These are phyloP conservation scores for Amylocarpus encephaloides DNA, from an alignment of 2,329 filamentous ascomycete genomes.

Conservation along the genomic window DNA sequence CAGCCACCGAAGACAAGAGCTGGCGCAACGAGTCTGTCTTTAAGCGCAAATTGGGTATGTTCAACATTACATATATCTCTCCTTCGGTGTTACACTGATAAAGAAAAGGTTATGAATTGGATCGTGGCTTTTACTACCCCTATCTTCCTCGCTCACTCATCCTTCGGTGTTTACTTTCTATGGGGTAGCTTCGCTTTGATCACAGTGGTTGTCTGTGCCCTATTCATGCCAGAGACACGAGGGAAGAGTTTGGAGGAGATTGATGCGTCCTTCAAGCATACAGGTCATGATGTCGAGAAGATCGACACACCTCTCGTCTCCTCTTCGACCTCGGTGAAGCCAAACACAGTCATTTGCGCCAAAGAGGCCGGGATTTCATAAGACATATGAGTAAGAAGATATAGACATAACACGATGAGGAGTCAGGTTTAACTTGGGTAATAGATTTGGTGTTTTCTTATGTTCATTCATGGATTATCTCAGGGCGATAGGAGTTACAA, in stretches of 20 bases:
- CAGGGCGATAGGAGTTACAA: too few species aligned
- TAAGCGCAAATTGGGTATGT: constrained; percentile 37
- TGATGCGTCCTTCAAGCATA: not conserved
- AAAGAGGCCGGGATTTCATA: too few species aligned
- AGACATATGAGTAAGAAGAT: too few species aligned
- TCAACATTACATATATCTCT: constrained; percentile 22
- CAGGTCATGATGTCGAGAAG: too few species aligned
- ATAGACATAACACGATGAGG: too few species aligned
- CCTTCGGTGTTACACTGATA: not conserved
- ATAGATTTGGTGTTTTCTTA: too few species aligned
- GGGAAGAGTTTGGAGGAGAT: constrained; percentile 23
- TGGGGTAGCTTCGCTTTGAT: constrained; percentile 21
- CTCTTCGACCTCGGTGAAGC: too few species aligned
- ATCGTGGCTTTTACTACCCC: constrained; percentile 28
- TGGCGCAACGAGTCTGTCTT: constrained; percentile 44
- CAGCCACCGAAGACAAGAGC: constrained; percentile 48
- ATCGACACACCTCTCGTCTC: too few species aligned
- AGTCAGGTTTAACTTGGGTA: too few species aligned
- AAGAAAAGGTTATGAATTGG: constrained; percentile 28
- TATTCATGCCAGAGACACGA: constrained; percentile 25
- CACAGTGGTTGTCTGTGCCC: constrained; percentile 19
- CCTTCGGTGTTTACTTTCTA: constrained; percentile 19
- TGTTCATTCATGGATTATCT: too few species aligned
- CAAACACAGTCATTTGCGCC: too few species aligned
- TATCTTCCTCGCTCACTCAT: constrained; percentile 20